Conservation (phyloP, 805 yeast species). For the Zygoascus ofunaensis region DNA sequence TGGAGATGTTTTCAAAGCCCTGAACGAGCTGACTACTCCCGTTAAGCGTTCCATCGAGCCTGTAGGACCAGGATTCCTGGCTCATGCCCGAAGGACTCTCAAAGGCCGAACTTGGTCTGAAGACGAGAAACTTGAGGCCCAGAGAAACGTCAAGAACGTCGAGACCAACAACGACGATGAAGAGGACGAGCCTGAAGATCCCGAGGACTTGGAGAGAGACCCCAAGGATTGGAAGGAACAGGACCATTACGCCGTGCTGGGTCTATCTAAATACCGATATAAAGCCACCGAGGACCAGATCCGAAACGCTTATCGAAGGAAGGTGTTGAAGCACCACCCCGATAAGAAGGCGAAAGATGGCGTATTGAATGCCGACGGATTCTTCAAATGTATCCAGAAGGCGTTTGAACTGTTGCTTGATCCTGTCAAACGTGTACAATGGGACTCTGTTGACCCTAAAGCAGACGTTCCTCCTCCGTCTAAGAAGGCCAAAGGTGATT, state of each 20-base stretch:
- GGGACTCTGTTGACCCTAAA: conserved; percentile 84
- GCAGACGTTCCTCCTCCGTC: conserved; percentile 81
- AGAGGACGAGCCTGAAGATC: conserved; percentile 57
- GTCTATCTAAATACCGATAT: conserved; percentile 83
- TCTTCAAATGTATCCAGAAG: conserved; percentile 96
- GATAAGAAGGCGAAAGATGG: conserved; percentile 94
- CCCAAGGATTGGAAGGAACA: conserved; percentile 98
- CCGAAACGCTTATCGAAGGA: conserved; percentile 93
- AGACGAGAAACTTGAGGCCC: conserved; percentile 88
- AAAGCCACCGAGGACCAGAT: conserved; percentile 87
- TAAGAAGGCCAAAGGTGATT: conserved; percentile 56
- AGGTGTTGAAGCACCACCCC: conserved; percentile 95
- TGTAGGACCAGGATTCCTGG: conserved; percentile 89
- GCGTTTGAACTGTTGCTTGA: conserved; percentile 87
- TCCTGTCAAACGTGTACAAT: conserved; percentile 80
- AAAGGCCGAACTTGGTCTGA: conserved; percentile 99
- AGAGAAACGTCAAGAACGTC: conserved; percentile 62
- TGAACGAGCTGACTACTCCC: conserved; percentile 24
- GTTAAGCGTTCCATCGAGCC: conserved; percentile 74
- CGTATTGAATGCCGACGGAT: conserved; percentile 77
- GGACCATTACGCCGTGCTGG: conserved; percentile 93
- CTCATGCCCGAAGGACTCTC: conserved; percentile 91
- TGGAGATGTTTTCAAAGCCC: conserved; percentile 22
- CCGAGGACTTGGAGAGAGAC: conserved; percentile 74
- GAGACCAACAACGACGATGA: conserved; percentile 57